Conservation (phyloP, 768 basidiomycete genomes). For the Lentinus brumalis region DNA sequence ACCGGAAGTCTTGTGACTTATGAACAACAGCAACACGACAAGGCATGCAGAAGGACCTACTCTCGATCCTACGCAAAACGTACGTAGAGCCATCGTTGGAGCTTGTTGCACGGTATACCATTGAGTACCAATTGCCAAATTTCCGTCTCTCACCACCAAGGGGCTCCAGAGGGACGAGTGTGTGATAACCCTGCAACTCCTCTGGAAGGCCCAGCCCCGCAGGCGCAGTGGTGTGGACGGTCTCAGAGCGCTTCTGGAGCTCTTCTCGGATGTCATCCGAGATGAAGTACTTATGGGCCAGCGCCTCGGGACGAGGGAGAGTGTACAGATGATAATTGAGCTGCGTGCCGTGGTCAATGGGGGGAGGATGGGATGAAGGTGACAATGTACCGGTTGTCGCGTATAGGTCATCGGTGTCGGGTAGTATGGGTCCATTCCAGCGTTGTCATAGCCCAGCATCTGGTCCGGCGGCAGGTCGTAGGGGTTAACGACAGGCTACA, state of each 20-base stretch:
- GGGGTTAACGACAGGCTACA: slow-evolving; percentile 14
- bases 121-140: slow-evolving; percentile 81
- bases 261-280: slow-evolving; percentile 75
- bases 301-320: slow-evolving; percentile 57
- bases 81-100: slow-evolving; percentile 78
- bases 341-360: slow-evolving; percentile 46
- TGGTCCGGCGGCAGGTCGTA: slow-evolving; percentile 19
- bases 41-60: slow-evolving; percentile 43
- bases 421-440: slow-evolving; percentile 30
- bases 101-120: slow-evolving; percentile 81
- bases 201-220: slow-evolving; percentile 69
- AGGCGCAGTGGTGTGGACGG: slow-evolving; percentile 37
- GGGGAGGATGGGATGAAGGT: slow-evolving; percentile 44
- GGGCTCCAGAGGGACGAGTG: slow-evolving; percentile 77
- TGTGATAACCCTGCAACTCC: slow-evolving; percentile 89
- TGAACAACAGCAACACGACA: not conserved
- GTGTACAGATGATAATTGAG: slow-evolving; percentile 95
- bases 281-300: slow-evolving; percentile 73
- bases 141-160: slow-evolving; percentile 63
- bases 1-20: slow-evolving; percentile 66
- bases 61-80: slow-evolving; percentile 82
- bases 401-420: slow-evolving; percentile 28
- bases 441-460: slow-evolving; percentile 25
- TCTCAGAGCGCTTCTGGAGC: slow-evolving; percentile 52
- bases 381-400: slow-evolving; percentile 35